phyloP scores from a whole-genome alignment of 805 yeast genomes.

The Candida arabinofermentans region DNA sequence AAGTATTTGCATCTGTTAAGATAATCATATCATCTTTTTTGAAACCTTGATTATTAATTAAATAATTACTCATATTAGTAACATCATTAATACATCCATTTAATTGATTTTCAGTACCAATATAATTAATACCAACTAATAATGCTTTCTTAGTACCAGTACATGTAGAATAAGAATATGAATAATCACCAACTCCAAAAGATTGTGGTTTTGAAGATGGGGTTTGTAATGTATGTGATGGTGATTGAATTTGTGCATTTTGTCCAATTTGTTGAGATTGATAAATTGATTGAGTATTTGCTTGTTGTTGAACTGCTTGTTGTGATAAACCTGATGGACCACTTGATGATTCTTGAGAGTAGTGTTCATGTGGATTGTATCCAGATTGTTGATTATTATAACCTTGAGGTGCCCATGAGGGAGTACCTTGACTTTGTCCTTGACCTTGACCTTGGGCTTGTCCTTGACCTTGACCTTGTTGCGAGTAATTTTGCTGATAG shows the following conservation, averaged over 20 bases:
- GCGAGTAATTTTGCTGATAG: no score
- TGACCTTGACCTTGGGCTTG: not conserved
- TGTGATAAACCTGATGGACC: conserved; percentile 13
- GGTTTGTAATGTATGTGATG: conserved; percentile 3
- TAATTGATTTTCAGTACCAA: conserved; percentile 51
- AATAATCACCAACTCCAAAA: conserved; percentile 25
- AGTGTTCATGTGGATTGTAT: not conserved
- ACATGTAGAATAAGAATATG: conserved; percentile 23
- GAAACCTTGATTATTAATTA: conserved; percentile 40
- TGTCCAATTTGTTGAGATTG: conserved; percentile 8
- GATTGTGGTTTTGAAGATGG: conserved; percentile 17
- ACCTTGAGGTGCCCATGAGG: not conserved
- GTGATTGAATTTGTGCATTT: conserved; percentile 4
- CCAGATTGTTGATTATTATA: not conserved
- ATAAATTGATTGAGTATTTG: conserved; percentile 8
- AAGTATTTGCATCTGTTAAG: conserved; percentile 46
- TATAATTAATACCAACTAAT: conserved; percentile 48
- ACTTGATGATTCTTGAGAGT: conserved; percentile 5
- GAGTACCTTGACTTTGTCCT: not conserved
- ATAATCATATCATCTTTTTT: conserved; percentile 47
- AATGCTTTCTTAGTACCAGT: conserved; percentile 1
- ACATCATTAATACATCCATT: conserved; percentile 75
- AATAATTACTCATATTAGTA: conserved; percentile 40
- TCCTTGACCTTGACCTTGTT: not conserved
- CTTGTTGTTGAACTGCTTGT: conserved; percentile 11